phyloP scores from a whole-genome alignment of 2,329 filamentous ascomycete species.

The Fusarium sp. region DNA sequence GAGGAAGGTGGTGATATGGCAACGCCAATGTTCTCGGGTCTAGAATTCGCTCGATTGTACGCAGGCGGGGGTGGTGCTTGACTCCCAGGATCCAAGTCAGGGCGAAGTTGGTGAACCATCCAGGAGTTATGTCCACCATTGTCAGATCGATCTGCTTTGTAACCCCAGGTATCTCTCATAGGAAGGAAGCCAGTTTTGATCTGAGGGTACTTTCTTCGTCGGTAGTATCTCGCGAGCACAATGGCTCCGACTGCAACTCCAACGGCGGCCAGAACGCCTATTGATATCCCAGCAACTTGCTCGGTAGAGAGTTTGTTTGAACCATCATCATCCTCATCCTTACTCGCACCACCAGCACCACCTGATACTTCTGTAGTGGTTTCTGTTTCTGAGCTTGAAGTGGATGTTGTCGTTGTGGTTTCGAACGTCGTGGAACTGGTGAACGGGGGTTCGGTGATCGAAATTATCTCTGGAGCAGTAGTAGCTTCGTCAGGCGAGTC shows the following conservation, averaged over 20 bases:
- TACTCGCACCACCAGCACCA: slow-evolving; percentile 23
- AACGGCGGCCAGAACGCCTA: slow-evolving; percentile 64
- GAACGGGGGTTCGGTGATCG: slow-evolving; percentile 30
- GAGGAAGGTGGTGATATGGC: slow-evolving; percentile 55
- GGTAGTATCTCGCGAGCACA: slow-evolving; percentile 56
- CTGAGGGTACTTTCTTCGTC: slow-evolving; percentile 55
- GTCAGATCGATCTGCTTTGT: slow-evolving; percentile 46
- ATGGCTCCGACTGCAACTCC: slow-evolving; percentile 62
- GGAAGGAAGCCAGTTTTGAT: slow-evolving; percentile 55
- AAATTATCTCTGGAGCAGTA: slow-evolving; percentile 11
- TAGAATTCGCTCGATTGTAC: slow-evolving; percentile 50
- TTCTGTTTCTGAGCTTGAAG: slow-evolving; percentile 27
- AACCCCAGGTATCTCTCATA: slow-evolving; percentile 54
- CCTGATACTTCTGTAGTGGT: slow-evolving; percentile 31
- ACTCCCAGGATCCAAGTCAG: slow-evolving; percentile 35
- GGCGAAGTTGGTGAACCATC: slow-evolving; percentile 43
- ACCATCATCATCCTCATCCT: slow-evolving; percentile 27
- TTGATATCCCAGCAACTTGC: slow-evolving; percentile 69
- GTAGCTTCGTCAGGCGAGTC: background rate
- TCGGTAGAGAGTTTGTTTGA: slow-evolving; percentile 49
- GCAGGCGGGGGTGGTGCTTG: slow-evolving; percentile 39
- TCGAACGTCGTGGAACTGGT: slow-evolving; percentile 11
- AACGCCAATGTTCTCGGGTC: slow-evolving; percentile 57
- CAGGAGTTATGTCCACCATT: slow-evolving; percentile 45
- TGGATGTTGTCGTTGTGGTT: slow-evolving; percentile 20